Evolutionary conservation across 306 rosid genomes (phyloP).

Genomic region (Fagus sylvatica): DNA sequence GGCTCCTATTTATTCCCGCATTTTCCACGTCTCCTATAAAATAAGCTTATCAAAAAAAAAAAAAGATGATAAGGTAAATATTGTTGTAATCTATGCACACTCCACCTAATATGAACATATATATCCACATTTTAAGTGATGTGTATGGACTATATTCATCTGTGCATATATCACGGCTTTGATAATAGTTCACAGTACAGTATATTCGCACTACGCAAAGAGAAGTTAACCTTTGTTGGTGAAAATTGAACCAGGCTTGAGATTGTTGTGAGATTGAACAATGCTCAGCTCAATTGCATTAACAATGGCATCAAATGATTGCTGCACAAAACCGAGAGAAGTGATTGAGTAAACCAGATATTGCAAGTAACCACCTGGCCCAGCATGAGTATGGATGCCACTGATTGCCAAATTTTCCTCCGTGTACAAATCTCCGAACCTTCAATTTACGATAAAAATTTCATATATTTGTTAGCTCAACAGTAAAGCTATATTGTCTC

Average conservation of each 20-base stretch:
- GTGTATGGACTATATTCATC: no score
- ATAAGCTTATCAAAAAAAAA: background rate
- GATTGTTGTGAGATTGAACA: constrained; percentile 68
- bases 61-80: no score
- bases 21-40: constrained; percentile 58
- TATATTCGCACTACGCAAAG: background rate
- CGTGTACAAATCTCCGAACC: constrained; percentile 65
- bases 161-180: background rate
- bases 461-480: background rate
- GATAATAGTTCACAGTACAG: background rate
- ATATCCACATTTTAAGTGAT: no score
- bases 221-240: constrained; percentile 48
- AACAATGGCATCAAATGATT: constrained; percentile 79
- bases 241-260: constrained; percentile 63
- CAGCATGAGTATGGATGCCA: constrained; percentile 87
- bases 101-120: no score
- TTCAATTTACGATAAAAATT: constrained; percentile 7
- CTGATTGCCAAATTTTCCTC: constrained; percentile 85
- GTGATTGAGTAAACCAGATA: constrained; percentile 67
- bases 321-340: constrained; percentile 68
- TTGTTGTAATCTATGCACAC: no score
- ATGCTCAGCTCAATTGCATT: constrained; percentile 66
- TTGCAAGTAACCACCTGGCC: constrained; percentile 87
- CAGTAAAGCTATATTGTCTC: background rate
- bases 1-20: constrained; percentile 80